Percentiles rank a stretch among this genome's conserved stretches.
Evolutionary conservation across 495 filamentous ascomycete species (phyloP).

Genomic region (Penicillium nucicola): DNA sequence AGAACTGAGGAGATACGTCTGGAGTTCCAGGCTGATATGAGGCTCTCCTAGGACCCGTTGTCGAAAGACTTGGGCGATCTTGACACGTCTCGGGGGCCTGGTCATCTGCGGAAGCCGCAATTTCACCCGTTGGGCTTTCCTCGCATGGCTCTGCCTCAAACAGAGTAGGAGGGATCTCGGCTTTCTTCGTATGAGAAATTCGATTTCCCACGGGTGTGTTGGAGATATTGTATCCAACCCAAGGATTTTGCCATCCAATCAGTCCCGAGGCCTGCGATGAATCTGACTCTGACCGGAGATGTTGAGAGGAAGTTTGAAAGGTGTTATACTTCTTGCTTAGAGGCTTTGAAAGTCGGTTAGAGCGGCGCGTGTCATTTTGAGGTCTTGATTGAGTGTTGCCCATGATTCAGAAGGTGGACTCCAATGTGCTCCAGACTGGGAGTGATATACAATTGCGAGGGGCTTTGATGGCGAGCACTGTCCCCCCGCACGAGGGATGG

Average conservation of each 20-base stretch:
- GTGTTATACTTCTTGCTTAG: slow-evolving; percentile 25
- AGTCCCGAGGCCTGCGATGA: slow-evolving; percentile 14
- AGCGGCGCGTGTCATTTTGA: slow-evolving; percentile 35
- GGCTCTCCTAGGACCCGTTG: slow-evolving; percentile 14
- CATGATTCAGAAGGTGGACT: slow-evolving; percentile 25
- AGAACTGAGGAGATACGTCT: slow-evolving; percentile 10
- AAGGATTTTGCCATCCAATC: slow-evolving; percentile 30
- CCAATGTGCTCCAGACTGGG: slow-evolving; percentile 5
- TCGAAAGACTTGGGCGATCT: slow-evolving; percentile 12
- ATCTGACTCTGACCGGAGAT: background rate
- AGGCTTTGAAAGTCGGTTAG: slow-evolving; percentile 45
- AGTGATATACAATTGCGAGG: slow-evolving; percentile 16
- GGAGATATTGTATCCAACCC: slow-evolving; percentile 20
- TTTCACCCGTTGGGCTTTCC: background rate
- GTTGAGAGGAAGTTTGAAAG: background rate
- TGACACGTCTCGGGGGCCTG: background rate
- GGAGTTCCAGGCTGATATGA: slow-evolving; percentile 24
- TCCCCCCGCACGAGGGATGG: slow-evolving; percentile 7
- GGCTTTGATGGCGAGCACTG: slow-evolving; percentile 6
- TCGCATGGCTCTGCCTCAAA: slow-evolving; percentile 14
- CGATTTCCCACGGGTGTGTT: slow-evolving; percentile 5
- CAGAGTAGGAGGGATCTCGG: slow-evolving; percentile 17
- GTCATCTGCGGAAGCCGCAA: background rate
- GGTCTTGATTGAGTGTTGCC: slow-evolving; percentile 36
- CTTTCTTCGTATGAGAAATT: slow-evolving; percentile 4